phyloP scores from a whole-genome alignment of 2,329 filamentous ascomycete genomes.

The Cucurbitaria berberidis region DNA sequence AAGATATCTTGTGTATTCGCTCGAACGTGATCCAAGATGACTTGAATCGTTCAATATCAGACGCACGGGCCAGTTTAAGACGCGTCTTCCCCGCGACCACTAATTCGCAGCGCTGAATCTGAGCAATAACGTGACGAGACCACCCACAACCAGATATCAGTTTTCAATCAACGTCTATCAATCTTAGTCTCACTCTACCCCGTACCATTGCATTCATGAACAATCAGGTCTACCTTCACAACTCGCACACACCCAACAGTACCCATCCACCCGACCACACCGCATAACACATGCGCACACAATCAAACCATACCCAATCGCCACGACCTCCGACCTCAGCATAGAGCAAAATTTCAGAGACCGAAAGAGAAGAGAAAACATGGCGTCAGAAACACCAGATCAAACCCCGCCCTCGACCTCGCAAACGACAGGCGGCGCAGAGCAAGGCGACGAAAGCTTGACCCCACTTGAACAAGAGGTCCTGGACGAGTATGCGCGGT shows the following conservation, averaged over 20 bases:
- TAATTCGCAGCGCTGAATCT: neutral
- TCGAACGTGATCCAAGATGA: neutral
- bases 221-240: neutral
- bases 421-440: constrained; percentile 11
- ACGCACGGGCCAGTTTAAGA: constrained; percentile 16
- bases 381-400: constrained; percentile 22
- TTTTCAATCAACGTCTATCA: neutral
- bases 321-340: neutral
- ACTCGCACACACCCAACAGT: neutral
- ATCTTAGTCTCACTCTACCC: neutral
- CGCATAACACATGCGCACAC: neutral
- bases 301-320: neutral
- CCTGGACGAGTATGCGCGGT: constrained; percentile 86
- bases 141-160: neutral
- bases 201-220: neutral
- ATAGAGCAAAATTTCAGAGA: neutral
- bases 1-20: neutral
- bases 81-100: constrained; percentile 32
- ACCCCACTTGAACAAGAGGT: constrained; percentile 90
- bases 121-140: neutral
- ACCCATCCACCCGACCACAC: neutral
- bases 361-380: constrained; percentile 2
- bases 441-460: constrained; percentile 51
- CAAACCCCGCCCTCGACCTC: constrained; percentile 18
- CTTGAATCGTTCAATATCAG: constrained; percentile 4